These are phyloP conservation scores for Violaceomyces palustris DNA, from an alignment of 1,284 basidiomycete genomes.

Conservation along the genomic window DNA sequence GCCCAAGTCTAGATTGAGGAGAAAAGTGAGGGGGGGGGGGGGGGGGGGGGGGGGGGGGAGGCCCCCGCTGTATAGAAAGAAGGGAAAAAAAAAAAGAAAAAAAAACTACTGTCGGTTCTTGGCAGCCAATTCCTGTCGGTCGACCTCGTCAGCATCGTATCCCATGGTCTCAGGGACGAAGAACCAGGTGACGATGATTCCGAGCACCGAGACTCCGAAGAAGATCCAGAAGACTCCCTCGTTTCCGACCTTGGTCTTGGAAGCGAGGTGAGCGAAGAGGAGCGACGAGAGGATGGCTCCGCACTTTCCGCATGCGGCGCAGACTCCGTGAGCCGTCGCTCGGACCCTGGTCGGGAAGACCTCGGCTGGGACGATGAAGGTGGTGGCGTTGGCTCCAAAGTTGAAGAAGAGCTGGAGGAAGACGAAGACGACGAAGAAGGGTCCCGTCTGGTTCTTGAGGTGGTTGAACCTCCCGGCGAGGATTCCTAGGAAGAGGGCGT, in stretches of 20 bases:
- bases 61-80: no score
- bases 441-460: conserved; percentile 55
- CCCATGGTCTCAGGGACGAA: conserved; percentile 44
- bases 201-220: conserved; percentile 42
- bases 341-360: conserved; percentile 73
- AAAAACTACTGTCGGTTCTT: no score
- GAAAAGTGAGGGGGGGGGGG: no score
- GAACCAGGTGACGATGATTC: conserved; percentile 33
- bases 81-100: no score
- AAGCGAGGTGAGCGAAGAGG: conserved; percentile 35
- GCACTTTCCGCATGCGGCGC: conserved; percentile 56
- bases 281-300: conserved; percentile 57
- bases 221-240: conserved; percentile 47
- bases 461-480: conserved; percentile 46
- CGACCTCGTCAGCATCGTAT: conserved; percentile 44
- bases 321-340: conserved; percentile 56
- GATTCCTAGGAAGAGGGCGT: conserved; percentile 51
- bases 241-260: conserved; percentile 17
- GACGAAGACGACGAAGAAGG: conserved; percentile 74
- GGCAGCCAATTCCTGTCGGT: conserved; percentile 41
- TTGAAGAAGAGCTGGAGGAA: conserved; percentile 58
- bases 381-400: conserved; percentile 71
- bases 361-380: conserved; percentile 68
- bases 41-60: no score
- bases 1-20: no score